Evolutionary conservation across 192 early-diverging fungal species (phyloP).

Genomic region (Geranomyces michiganensis): DNA sequence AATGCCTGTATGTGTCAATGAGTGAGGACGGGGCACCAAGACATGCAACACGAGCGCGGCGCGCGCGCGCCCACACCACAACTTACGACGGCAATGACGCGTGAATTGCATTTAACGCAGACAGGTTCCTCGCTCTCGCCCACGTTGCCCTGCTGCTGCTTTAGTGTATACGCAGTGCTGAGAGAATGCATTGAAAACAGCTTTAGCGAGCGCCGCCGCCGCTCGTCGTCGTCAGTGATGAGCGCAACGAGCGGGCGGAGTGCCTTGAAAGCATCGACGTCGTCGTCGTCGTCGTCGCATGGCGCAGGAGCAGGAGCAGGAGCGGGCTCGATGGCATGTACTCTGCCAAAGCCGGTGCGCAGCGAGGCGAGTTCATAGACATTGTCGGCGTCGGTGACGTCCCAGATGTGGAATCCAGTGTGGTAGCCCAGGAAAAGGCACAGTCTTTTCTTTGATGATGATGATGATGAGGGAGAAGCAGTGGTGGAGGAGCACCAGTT

Average conservation of each 20-base stretch:
- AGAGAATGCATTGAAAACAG: slow-evolving; percentile 66
- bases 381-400: slow-evolving; percentile 65
- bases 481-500: slow-evolving; percentile 3
- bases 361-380: slow-evolving; percentile 70
- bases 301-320: background rate
- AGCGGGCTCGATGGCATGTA: background rate
- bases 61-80: slow-evolving; percentile 1
- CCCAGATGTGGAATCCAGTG: slow-evolving; percentile 80
- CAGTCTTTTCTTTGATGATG: slow-evolving; percentile 29
- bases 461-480: background rate
- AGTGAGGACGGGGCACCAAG: background rate
- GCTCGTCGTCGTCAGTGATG: background rate
- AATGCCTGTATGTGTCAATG: background rate
- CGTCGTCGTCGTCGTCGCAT: background rate
- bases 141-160: slow-evolving; percentile 36
- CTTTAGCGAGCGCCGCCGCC: slow-evolving; percentile 31
- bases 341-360: slow-evolving; percentile 53
- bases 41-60: background rate
- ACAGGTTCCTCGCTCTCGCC: slow-evolving; percentile 40
- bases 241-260: slow-evolving; percentile 51
- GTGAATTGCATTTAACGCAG: slow-evolving; percentile 59
- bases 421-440: slow-evolving; percentile 70
- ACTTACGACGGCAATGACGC: slow-evolving; percentile 64
- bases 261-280: slow-evolving; percentile 5
- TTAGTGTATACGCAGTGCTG: slow-evolving; percentile 48